phyloP scores from a whole-genome alignment of 176 grass and related monocot genomes.

The Saccharum spontaneum region DNA sequence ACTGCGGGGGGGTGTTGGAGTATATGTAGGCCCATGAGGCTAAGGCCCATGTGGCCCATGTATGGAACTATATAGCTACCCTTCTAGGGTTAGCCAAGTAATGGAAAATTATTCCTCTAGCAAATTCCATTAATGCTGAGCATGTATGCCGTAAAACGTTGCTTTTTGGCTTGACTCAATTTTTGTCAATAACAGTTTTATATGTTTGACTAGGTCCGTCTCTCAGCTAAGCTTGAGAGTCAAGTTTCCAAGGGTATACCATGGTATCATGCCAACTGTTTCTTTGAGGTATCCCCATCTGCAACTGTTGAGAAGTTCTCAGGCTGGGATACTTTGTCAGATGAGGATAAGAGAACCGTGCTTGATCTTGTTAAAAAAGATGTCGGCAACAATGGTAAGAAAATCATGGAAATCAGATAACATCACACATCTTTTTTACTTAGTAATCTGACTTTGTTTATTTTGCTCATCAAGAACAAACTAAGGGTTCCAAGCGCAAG shows the following conservation, averaged over 20 bases:
- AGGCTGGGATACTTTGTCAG: conserved; percentile 74
- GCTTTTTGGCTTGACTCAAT: conserved; percentile 22
- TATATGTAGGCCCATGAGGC: too few species aligned
- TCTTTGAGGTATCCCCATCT: conserved; percentile 67
- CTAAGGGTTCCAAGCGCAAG: conserved; percentile 76
- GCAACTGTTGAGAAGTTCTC: conserved; percentile 62
- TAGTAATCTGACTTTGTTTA: conserved; percentile 35
- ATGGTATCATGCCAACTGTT: conserved; percentile 84
- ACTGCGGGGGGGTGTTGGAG: too few species aligned
- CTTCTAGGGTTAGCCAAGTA: too few species aligned
- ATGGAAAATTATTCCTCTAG: too few species aligned
- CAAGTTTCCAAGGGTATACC: conserved; percentile 63
- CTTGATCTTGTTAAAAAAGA: conserved; percentile 58
- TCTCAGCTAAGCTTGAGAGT: conserved; percentile 75
- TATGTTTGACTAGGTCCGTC: conserved; percentile 66
- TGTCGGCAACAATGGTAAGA: conserved; percentile 42
- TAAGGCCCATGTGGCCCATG: too few species aligned
- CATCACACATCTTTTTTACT: not conserved
- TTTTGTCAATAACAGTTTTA: conserved; percentile 32
- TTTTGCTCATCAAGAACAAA: conserved; percentile 47
- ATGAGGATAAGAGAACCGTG: conserved; percentile 66
- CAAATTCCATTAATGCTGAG: not conserved
- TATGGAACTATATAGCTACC: too few species aligned
- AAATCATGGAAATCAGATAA: conserved; percentile 16
- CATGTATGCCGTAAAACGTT: conserved; percentile 9